Base-by-base conservation (phyloP, 2,329 filamentous ascomycete genomes). In the Colletotrichum horii region DNA sequence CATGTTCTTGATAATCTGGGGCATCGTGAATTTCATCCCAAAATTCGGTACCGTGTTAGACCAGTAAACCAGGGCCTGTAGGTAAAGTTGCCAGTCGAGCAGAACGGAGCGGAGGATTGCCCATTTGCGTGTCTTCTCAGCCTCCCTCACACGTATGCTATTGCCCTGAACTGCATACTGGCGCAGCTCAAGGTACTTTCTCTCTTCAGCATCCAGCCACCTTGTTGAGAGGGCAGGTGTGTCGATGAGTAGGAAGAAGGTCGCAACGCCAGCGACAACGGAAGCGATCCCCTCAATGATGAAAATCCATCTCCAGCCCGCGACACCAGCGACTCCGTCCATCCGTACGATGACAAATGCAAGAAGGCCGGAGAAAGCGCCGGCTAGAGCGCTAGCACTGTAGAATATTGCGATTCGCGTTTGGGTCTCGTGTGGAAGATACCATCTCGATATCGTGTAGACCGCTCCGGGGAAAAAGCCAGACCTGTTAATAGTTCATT, bases 351-450 rank as follows among this genome's bases (percentile, higher is more conserved):
- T 91, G 0, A 87, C 91, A 3, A 89, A 89, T 0, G 91, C 91
- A 8, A 93, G 84, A 8, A 93, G 84, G 6, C 91, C 69, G 5
- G 91, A 91, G 78, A 93, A 93, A 0, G 90, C 93, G 0, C 93
- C 93, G 1, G 92, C 92, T 0, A 95, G 84, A 0, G 93, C 92
- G 1, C 93, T 93, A 0, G 92, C 92, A 4, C 91, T 93, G 84
- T 94, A 94, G 85, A 94, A 94, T 34, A 93, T 90, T 5, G 93
- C 52, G 93, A 91, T 90, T 76, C 80, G 66, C 68, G 77, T 16
- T 77, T 75, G 64, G 62, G 78, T 12, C 77, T 72, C 75, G 77
- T 87, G 77, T 8, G 78, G 78, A 77, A 82, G 82, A 74, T 32
- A 93, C 2, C 90, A 92, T 3, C 94, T 86, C 65, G 79, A 78